Percentiles rank a stretch among this genome's conserved stretches.
Conservation (phyloP, 768 basidiomycete genomes). For the Tylopilus rubrobrunneus region DNA sequence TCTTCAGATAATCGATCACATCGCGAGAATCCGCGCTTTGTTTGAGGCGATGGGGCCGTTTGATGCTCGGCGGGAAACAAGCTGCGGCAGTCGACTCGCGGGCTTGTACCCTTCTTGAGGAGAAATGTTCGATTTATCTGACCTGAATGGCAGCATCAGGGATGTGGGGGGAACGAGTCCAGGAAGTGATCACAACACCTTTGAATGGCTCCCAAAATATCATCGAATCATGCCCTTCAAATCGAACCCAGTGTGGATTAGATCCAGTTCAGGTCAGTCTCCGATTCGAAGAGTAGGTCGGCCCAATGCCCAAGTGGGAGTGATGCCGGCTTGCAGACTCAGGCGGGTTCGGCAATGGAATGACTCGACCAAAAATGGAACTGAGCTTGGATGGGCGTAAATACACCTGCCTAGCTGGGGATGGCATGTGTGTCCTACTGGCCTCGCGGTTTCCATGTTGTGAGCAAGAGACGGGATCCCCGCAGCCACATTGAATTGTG, state of each 20-base stretch:
- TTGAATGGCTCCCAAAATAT: background rate
- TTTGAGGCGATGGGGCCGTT: background rate
- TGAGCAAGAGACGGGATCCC: too few species aligned
- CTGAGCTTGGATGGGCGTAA: conserved; percentile 7
- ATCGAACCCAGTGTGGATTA: background rate
- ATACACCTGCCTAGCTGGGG: background rate
- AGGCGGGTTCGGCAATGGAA: too few species aligned
- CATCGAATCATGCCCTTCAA: background rate
- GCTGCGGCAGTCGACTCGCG: too few species aligned
- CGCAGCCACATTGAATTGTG: too few species aligned
- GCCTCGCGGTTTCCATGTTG: too few species aligned
- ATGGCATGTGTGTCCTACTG: too few species aligned
- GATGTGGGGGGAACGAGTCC: conserved; percentile 3
- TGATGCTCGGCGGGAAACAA: too few species aligned
- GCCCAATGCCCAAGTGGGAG: too few species aligned
- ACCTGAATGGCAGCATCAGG: conserved; percentile 14
- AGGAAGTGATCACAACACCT: background rate
- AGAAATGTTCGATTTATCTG: conserved; percentile 11
- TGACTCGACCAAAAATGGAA: conserved; percentile 5
- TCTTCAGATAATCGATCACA: conserved; percentile 2
- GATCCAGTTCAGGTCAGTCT: background rate
- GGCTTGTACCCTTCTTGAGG: too few species aligned
- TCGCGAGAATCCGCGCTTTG: background rate
- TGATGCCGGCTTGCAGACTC: too few species aligned
- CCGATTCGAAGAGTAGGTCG: background rate